Base-by-base conservation (phyloP, 208 protist genomes). In the Leishmania lainsoni region DNA sequence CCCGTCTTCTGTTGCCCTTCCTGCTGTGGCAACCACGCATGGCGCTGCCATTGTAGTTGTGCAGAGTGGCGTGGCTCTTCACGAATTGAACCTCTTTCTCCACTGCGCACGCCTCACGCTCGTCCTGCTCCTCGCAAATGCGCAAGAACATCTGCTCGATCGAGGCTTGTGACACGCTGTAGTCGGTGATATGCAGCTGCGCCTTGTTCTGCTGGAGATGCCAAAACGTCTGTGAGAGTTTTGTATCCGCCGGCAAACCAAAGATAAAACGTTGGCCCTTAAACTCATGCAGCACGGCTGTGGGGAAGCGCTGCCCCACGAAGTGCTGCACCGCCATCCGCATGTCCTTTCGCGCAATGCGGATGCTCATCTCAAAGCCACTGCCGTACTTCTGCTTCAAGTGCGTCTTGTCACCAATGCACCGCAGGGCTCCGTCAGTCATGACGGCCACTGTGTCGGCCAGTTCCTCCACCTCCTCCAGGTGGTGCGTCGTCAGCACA, bases 401-500 rank as follows among this genome's bases (percentile, higher is more conserved):
- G 5, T 45, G 42, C 4, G 5, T 3, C 42, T 45, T 45, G 42
- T 45, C 42, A 5, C 42, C 42, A 5, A 45, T 45, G 42, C 42
- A 45, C 35, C 85, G 86, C 12, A 98, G 80, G n/a, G 85, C 82
- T 14, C 96, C 96, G 76, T 90, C 85, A 8, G 86, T 83, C 90
- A 98, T 96, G 68, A 98, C 97, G 26, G 89, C 93, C n/a, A 97
- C 83, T 32, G 81, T 79, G 70, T 88, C 69, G 35, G 90, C 91
- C 32, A 99, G 83, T 2, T 91, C 94, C 83, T 98, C 95, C 79
- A 94, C 91, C 90, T 99, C 97, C 77, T 98, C 95, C 85, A 99
- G 88, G 71, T 97, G 94, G 81, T 99, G 97, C 72, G 97, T 98
- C 70, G 97, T 98, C 70, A 99, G 83, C 81, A 96, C 89, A 6